These are phyloP conservation scores for Kwoniella heveanensis DNA, from an alignment of 768 basidiomycete species.

Conservation along the genomic window DNA sequence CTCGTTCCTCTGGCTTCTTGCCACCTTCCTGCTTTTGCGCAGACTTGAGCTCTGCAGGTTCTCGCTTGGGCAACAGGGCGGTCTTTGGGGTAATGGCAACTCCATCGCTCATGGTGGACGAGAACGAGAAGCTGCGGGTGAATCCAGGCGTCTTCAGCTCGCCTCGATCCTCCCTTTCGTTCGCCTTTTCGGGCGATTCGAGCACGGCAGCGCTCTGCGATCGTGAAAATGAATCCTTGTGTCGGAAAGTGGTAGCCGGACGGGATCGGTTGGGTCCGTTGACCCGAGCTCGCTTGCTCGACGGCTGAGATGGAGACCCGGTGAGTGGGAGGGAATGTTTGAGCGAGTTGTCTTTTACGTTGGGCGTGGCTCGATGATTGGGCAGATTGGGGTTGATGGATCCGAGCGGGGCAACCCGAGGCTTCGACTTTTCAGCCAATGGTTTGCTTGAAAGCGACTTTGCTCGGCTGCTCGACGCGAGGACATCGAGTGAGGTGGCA, in stretches of 20 bases:
- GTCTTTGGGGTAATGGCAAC: slow-evolving; percentile 16
- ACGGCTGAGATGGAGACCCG: neutral
- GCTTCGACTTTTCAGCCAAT: neutral
- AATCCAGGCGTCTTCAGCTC: slow-evolving; percentile 25
- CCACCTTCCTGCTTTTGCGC: neutral
- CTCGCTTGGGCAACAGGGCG: slow-evolving; percentile 6
- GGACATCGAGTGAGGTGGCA: slow-evolving; percentile 30
- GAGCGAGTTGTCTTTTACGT: neutral
- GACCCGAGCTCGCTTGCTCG: slow-evolving; percentile 16
- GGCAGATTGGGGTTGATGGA: slow-evolving; percentile 10
- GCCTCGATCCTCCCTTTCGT: neutral
- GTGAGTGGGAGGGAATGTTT: slow-evolving; percentile 16
- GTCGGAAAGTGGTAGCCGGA: slow-evolving; percentile 12
- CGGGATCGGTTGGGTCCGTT: slow-evolving; percentile 12
- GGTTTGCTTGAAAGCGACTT: slow-evolving; percentile 9
- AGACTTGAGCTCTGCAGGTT: neutral
- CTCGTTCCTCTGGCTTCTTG: slow-evolving; percentile 8
- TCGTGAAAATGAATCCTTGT: slow-evolving; percentile 29
- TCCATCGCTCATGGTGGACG: slow-evolving; percentile 13
- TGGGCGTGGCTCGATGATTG: neutral
- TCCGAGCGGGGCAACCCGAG: slow-evolving; percentile 9
- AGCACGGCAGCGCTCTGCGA: slow-evolving; percentile 22
- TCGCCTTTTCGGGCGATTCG: neutral
- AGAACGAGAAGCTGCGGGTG: slow-evolving; percentile 18
- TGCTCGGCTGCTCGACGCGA: slow-evolving; percentile 22